phyloP scores from a whole-genome alignment of 2,329 filamentous ascomycete species.

The Epichloe amarillans region DNA sequence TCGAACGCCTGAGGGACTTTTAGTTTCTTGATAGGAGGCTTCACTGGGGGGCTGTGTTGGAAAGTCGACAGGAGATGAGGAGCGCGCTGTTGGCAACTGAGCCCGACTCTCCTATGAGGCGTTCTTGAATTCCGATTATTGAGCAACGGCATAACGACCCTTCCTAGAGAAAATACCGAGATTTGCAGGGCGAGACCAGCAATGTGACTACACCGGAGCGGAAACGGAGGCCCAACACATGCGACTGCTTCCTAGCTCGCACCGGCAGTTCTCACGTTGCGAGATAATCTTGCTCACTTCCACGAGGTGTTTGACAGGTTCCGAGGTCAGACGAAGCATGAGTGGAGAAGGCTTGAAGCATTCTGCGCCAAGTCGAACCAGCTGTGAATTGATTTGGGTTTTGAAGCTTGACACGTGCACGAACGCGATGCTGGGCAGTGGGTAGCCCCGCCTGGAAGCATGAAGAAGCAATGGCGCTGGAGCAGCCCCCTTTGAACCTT shows the following conservation, averaged over 20 bases:
- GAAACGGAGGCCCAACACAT: background rate
- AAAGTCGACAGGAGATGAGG: slow-evolving; percentile 8
- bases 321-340: background rate
- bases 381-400: background rate
- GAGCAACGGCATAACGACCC: slow-evolving; percentile 3
- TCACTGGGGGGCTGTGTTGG: background rate
- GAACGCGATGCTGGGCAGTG: background rate
- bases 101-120: slow-evolving; percentile 8
- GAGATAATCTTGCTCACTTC: background rate
- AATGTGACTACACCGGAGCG: background rate
- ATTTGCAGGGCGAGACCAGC: background rate
- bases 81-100: slow-evolving; percentile 10
- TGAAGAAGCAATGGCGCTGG: background rate
- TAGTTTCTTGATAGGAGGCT: slow-evolving; percentile 3
- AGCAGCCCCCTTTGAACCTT: background rate
- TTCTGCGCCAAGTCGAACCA: background rate
- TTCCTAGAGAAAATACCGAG: background rate
- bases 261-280: background rate
- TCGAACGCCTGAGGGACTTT: slow-evolving; percentile 8
- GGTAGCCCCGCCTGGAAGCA: background rate
- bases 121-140: slow-evolving; percentile 1
- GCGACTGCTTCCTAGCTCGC: background rate
- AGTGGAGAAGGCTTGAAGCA: background rate
- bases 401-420: background rate
- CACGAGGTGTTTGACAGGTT: background rate